phyloP scores from a whole-genome alignment of 2,329 filamentous ascomycete genomes.

The Cercospora berteroae region DNA sequence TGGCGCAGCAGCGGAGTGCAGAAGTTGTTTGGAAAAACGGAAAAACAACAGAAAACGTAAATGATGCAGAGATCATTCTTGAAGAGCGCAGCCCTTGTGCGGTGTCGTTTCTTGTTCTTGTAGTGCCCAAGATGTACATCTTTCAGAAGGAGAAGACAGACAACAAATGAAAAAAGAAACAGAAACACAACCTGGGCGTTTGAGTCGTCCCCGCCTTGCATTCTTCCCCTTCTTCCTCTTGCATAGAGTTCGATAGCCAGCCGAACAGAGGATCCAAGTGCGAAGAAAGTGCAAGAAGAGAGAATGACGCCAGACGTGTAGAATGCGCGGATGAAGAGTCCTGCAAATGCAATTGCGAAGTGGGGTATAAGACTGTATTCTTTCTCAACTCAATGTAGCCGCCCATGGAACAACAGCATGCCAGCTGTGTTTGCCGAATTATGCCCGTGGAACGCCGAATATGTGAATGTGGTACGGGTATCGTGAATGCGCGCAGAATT shows the following conservation, averaged over 20 bases:
- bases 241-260: neutral
- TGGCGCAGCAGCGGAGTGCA: neutral
- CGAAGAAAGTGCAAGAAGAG: neutral
- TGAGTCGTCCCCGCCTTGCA: neutral
- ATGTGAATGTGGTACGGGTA: constrained; percentile 7
- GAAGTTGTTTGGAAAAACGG: neutral
- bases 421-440: constrained; percentile 13
- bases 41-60: neutral
- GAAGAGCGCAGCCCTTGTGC: neutral
- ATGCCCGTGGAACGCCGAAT: constrained; percentile 18
- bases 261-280: neutral
- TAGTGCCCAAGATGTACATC: neutral
- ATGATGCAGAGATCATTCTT: constrained; percentile 1
- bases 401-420: constrained; percentile 8
- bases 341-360: neutral
- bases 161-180: neutral
- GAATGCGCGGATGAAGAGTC: neutral
- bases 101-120: neutral
- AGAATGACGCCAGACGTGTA: neutral
- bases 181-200: neutral
- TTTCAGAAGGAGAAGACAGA: neutral
- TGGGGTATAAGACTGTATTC: constrained; percentile 15
- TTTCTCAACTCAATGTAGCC: constrained; percentile 4
- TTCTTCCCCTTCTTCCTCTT: neutral
- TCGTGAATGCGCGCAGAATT: constrained; percentile 15